A percentile compares a stretch with the other conserved stretches of the same genome.
Evolutionary conservation across 2,329 filamentous ascomycete species (phyloP).

Genomic region (Scortechinia acanthostroma): DNA sequence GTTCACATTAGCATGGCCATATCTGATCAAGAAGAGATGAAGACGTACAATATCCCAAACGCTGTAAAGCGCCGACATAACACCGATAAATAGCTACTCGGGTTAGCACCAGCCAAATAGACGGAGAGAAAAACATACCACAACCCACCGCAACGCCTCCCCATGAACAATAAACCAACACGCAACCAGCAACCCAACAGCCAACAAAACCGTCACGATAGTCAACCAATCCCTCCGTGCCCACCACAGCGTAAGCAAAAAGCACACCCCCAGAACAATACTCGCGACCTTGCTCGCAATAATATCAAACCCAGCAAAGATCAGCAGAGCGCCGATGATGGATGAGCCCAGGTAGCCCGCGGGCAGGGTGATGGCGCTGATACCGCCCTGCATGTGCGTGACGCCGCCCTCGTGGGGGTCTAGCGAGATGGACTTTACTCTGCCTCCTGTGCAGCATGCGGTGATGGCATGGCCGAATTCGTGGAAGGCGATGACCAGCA

Average conservation of each 20-base stretch:
- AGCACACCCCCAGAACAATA: slow-evolving; percentile 66
- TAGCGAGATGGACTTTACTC: slow-evolving; percentile 67
- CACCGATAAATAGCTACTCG: slow-evolving; percentile 65
- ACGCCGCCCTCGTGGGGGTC: slow-evolving; percentile 73
- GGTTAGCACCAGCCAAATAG: slow-evolving; percentile 2
- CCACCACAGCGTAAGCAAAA: slow-evolving; percentile 77
- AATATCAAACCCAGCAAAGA: slow-evolving; percentile 76
- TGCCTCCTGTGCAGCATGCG: slow-evolving; percentile 65
- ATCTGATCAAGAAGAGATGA: background rate
- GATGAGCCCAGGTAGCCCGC: slow-evolving; percentile 74
- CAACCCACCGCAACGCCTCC: slow-evolving; percentile 66
- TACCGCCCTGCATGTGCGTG: slow-evolving; percentile 70
- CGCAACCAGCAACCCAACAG: slow-evolving; percentile 63
- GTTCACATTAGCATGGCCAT: slow-evolving; percentile 3
- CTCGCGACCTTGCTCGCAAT: slow-evolving; percentile 75
- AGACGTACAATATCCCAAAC: slow-evolving; percentile 69
- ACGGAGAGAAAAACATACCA: slow-evolving; percentile 31
- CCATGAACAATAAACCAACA: slow-evolving; percentile 78
- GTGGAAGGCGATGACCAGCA: slow-evolving; percentile 79
- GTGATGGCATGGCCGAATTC: slow-evolving; percentile 72
- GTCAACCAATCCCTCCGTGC: slow-evolving; percentile 73
- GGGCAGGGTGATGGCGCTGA: slow-evolving; percentile 63
- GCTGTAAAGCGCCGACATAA: slow-evolving; percentile 75
- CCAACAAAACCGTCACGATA: slow-evolving; percentile 61
- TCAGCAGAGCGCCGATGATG: slow-evolving; percentile 70